Evolutionary conservation across 2,329 filamentous ascomycete species (phyloP), one percentile per base, ranked within the genome.

Genomic region (Hypoxylon rubiginosum): DNA sequence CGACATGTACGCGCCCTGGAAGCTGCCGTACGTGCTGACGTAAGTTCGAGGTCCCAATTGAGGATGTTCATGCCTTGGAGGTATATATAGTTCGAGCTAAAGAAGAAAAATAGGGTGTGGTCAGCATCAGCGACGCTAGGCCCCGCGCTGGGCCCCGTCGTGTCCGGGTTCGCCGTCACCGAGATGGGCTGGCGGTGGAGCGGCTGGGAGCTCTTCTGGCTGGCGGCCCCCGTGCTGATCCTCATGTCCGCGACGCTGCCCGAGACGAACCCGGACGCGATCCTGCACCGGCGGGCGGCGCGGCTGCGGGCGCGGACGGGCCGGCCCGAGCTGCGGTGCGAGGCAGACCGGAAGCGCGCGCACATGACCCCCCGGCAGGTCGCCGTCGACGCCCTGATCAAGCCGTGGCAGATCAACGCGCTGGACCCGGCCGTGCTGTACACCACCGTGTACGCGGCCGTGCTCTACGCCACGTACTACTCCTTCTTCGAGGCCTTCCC

Each of bases 401-500:
- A 73, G 39, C 75, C 76, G 0, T 71, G 78, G 39, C 72, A 78
- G 50, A 74, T 79, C 43, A 75, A 76, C 61, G 67, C 78, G 1
- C 72, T 73, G n/a, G 76, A 81, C 32, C 75, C 79, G 69, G 54
- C 81, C 75, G 24, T 65, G 76, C 17, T 78, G 71, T 68, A 76
- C 26, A 71, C 73, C 4, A 75, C 71, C 0, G 78, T 82, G 1
- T 85, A 84, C 66, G 80, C 78, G 8, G 77, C 77, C 3, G 73
- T 84, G 21, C 74, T 79, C 26, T 85, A 83, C 60, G 79, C 74
- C 11, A 78, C 74, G 15, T 79, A 79, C 60, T 85, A 85, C 67
- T 80, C 80, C 15, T 85, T 82, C 77, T 84, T 84, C 72, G 82
- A 84, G 58, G 79, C 77, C 0, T 84, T 85, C 64, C 82, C 82